Percentiles rank a stretch among this genome's conserved stretches.
phyloP scores from a whole-genome alignment of 495 filamentous ascomycete genomes.

The Penicillium subrubescens region DNA sequence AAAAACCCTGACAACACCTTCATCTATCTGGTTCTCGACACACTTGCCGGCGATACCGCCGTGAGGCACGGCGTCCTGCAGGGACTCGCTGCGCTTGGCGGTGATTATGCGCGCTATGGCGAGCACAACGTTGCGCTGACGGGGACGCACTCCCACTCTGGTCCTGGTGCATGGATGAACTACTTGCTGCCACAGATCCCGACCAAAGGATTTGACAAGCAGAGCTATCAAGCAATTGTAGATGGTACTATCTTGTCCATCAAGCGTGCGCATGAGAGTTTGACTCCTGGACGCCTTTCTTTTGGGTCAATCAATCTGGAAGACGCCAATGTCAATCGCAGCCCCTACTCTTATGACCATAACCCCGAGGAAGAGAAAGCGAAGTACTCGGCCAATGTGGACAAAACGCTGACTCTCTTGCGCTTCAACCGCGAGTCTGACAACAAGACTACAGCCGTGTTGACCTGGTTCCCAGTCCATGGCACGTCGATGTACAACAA shows the following conservation, averaged over 20 bases:
- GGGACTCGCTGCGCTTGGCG: conserved; percentile 65
- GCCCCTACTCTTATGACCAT: conserved; percentile 85
- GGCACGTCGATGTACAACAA: conserved; percentile 92
- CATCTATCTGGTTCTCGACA: conserved; percentile 86
- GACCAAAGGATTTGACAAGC: conserved; percentile 82
- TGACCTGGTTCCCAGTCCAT: conserved; percentile 95
- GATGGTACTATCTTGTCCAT: conserved; percentile 84
- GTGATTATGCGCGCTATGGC: conserved; percentile 71
- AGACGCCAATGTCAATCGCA: conserved; percentile 89
- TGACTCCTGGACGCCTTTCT: conserved; percentile 70
- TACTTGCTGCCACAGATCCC: conserved; percentile 95
- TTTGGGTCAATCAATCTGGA: conserved; percentile 72
- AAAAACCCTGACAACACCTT: conserved; percentile 70
- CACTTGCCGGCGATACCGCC: conserved; percentile 88
- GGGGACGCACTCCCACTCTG: conserved; percentile 92
- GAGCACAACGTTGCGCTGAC: conserved; percentile 88
- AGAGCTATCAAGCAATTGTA: conserved; percentile 88
- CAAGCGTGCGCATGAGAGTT: conserved; percentile 73
- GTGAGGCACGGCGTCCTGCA: conserved; percentile 82
- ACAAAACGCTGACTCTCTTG: conserved; percentile 83
- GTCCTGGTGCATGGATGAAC: conserved; percentile 92
- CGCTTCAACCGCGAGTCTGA: conserved; percentile 75
- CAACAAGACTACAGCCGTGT: conserved; percentile 71
- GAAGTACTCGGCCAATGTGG: conserved; percentile 74
- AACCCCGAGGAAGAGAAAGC: conserved; percentile 82